A percentile compares a stretch with the other conserved stretches of the same genome.
phyloP scores from a whole-genome alignment of 805 yeast genomes.

The Monosporozyma servazzii region DNA sequence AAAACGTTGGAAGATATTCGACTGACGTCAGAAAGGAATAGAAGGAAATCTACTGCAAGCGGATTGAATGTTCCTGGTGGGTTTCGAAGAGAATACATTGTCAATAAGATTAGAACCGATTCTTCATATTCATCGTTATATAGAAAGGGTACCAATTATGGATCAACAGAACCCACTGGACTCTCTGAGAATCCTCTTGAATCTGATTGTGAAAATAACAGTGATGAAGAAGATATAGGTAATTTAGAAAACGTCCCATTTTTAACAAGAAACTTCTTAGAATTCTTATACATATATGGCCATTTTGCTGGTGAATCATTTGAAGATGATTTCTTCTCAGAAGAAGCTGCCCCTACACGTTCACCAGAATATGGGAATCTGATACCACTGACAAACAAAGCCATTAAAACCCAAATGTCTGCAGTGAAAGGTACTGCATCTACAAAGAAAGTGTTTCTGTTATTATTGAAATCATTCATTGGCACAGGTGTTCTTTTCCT shows the following conservation, averaged over 20 bases:
- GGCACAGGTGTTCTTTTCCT: slow-evolving; percentile 70
- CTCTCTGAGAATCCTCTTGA: not conserved
- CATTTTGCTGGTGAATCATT: slow-evolving; percentile 81
- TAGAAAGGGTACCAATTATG: not conserved
- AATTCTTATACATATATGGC: slow-evolving; percentile 69
- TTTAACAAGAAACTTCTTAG: slow-evolving; percentile 63
- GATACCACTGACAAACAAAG: slow-evolving; percentile 9
- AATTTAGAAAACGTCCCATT: slow-evolving; percentile 35
- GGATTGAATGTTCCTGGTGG: slow-evolving; percentile 75
- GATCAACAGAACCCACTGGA: not conserved
- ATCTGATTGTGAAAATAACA: not conserved
- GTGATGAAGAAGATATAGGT: slow-evolving; percentile 9
- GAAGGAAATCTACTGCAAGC: slow-evolving; percentile 59
- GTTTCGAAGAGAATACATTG: slow-evolving; percentile 61
- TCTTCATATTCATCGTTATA: not conserved
- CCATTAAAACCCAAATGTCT: slow-evolving; percentile 15
- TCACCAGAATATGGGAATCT: slow-evolving; percentile 24
- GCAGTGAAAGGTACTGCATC: slow-evolving; percentile 56
- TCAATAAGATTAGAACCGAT: slow-evolving; percentile 29
- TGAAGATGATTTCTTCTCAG: slow-evolving; percentile 49
- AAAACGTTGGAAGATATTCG: slow-evolving; percentile 23
- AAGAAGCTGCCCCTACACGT: slow-evolving; percentile 8
- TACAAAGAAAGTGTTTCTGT: slow-evolving; percentile 59
- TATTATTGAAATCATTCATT: slow-evolving; percentile 63
- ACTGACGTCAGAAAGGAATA: slow-evolving; percentile 16